Evolutionary conservation across 805 yeast genomes (phyloP), one percentile per base, ranked within the genome.

Genomic region (Yarrowia yakushimensis): DNA sequence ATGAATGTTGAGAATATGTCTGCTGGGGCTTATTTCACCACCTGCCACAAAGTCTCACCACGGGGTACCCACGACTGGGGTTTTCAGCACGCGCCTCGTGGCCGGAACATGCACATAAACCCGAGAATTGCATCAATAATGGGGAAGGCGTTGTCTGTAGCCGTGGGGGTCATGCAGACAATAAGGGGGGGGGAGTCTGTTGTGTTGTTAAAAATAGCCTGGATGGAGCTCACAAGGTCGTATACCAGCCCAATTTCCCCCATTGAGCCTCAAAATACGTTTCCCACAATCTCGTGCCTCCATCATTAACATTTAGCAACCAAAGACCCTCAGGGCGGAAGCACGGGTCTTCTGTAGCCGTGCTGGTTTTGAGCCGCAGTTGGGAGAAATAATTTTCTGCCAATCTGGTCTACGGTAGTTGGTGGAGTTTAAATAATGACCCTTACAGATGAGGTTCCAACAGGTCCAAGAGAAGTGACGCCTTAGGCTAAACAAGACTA

Each of bases 51-150:
- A 48, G 55, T 39, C 55, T 31, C 39, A 48, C 55, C 37, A 48
- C 28, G 36, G 39, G 55, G 55, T 48, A 48, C 55, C n/a, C 55
- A 48, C 31, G 55, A 48, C 55, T 48, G 55, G 55, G 55, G 55
- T 48, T 31, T 48, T 31, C 55, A 48, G 55, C 55, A 31, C 55
- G 55, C 55, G 55, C 55, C 55, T 48, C 55, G 30, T 48, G 39
- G 28, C 33, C 39, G 9, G 5, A 12, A 20, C 27, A 20, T 22
- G 55, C 39, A 48, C 28, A 48, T 48, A 48, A 48, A 31, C 22
- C 55, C 55, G 55, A 33, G 55, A 48, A 48, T 46, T 45, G 34
- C 20, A 28, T n/a, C 8, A 15, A 13, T 46, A 28, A 39, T 22
- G 55, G 55, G 55, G 55, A 31, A 48, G 28, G n/a, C 39, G 22